phyloP scores from a whole-genome alignment of 257 asterid species.

The Jacaranda copaia region DNA sequence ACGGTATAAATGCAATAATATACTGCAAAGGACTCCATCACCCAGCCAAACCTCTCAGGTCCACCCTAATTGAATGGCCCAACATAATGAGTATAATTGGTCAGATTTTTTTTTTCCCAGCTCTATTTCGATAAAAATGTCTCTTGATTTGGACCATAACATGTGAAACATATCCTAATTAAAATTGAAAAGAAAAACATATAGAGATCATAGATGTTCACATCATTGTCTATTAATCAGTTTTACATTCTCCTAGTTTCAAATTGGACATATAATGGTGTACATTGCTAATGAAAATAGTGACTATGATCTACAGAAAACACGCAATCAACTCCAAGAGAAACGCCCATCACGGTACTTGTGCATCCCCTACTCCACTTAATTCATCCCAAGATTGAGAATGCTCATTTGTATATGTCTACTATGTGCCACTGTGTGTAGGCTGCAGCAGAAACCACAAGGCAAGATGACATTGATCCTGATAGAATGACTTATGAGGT shows the following conservation, averaged over 20 bases:
- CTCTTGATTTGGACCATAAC: too few species aligned
- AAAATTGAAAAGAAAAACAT: neutral
- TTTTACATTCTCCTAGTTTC: conserved; percentile 1
- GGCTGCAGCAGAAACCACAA: conserved; percentile 36
- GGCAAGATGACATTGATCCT: conserved; percentile 58
- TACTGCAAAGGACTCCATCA: too few species aligned
- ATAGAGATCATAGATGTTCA: neutral
- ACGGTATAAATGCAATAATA: too few species aligned
- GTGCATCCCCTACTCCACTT: neutral
- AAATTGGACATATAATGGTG: neutral
- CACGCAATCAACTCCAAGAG: conserved; percentile 42
- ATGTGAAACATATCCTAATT: neutral
- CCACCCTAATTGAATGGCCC: too few species aligned
- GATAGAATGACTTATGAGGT: conserved; percentile 75
- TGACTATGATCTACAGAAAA: conserved; percentile 43
- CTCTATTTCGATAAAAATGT: too few species aligned
- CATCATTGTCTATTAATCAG: neutral
- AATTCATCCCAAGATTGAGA: conserved; percentile 13
- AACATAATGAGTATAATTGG: too few species aligned
- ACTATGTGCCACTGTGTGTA: conserved; percentile 32
- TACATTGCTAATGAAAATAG: neutral
- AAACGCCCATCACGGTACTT: conserved; percentile 53
- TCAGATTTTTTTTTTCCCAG: too few species aligned
- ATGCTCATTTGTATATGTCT: neutral
- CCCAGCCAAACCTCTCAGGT: too few species aligned